phyloP scores from a whole-genome alignment of 768 basidiomycete species.

The Clathrus columnatus region DNA sequence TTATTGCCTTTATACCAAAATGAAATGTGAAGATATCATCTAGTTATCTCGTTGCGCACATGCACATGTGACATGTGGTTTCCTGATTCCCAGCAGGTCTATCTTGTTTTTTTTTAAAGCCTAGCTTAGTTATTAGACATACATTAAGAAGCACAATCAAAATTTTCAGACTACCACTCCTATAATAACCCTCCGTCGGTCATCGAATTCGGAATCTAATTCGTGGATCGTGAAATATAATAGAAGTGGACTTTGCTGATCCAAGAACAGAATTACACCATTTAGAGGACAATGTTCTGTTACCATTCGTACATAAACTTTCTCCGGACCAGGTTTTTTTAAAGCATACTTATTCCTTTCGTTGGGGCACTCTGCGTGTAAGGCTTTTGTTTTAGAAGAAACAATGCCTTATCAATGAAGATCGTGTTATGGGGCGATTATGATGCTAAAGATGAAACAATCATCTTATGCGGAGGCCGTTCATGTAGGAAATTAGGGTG shows the following conservation, averaged over 20 bases:
- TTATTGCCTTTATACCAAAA: too few relatives aligned
- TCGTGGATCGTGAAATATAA: slow-evolving; percentile 25
- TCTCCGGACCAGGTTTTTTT: slow-evolving; percentile 17
- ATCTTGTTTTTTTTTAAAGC: slow-evolving; percentile 17
- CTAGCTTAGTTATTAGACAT: slow-evolving; percentile 15
- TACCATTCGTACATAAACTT: slow-evolving; percentile 18
- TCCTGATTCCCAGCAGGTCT: not conserved
- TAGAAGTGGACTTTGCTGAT: slow-evolving; percentile 65
- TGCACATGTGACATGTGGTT: slow-evolving; percentile 1
- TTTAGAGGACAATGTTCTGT: slow-evolving; percentile 31
- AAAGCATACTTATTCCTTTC: slow-evolving; percentile 16
- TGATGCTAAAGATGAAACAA: slow-evolving; percentile 18
- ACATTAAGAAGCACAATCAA: slow-evolving; percentile 14
- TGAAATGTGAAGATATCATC: slow-evolving; percentile 3
- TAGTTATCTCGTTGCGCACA: not conserved
- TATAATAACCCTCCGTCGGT: not conserved
- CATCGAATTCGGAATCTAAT: too few relatives aligned
- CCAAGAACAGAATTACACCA: slow-evolving; percentile 58
- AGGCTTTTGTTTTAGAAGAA: not conserved
- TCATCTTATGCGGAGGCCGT: slow-evolving; percentile 20
- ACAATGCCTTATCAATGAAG: slow-evolving; percentile 2
- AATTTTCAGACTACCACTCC: not conserved
- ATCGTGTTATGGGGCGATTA: slow-evolving; percentile 6
- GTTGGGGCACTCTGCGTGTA: slow-evolving; percentile 7
- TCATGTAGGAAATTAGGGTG: too few relatives aligned